Evolutionary conservation across 257 asterid species (phyloP), one percentile per base, ranked within the genome.

Genomic region (Scutellaria baicalensis): DNA sequence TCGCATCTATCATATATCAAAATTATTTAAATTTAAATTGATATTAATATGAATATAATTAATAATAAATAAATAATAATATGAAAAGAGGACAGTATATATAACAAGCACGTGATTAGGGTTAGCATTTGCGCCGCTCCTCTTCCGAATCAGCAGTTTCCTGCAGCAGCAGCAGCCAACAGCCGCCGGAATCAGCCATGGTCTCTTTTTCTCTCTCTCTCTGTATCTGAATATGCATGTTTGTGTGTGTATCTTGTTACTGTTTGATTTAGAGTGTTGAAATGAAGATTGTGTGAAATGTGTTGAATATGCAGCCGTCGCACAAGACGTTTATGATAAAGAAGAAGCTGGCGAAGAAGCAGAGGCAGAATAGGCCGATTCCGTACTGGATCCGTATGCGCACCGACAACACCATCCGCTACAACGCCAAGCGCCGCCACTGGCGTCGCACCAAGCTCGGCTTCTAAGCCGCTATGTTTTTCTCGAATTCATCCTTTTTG

Each of bases 401-500:
- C 18, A 83, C 87, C 17, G 87, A 79, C 75, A 83, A 83, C 69
- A 83, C 87, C 71, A 83, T 83, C 70, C 80, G 82, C 75, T 83
- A 80, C 87, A 83, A 83, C 69, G 87, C 84, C 71, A 83, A 83
- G 83, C 87, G 87, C 74, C 84, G 87, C 73, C 87, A 83, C 48
- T 83, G 87, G 87, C 85, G 87, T 76, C 87, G 87, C 62, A 83
- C 87, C 71, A 83, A 83, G 85, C 87, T 83, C 78, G 87, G 87
- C 13, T 83, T 80, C 79, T 83, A 65, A 82, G 77, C 73, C 2
- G 11, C 23, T 0, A 14, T 20, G 57, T 20, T 23, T 35, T 11
- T 23, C 9, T 31, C 65, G 12, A 0, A n/a, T n/a, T n/a, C n/a
- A n/a, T n/a, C n/a, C n/a, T 66, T 20, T 42, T 6, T 21, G 20